These are phyloP conservation scores for Oryza brachyantha DNA, from an alignment of 176 grass and related monocot species.

Conservation along the genomic window DNA sequence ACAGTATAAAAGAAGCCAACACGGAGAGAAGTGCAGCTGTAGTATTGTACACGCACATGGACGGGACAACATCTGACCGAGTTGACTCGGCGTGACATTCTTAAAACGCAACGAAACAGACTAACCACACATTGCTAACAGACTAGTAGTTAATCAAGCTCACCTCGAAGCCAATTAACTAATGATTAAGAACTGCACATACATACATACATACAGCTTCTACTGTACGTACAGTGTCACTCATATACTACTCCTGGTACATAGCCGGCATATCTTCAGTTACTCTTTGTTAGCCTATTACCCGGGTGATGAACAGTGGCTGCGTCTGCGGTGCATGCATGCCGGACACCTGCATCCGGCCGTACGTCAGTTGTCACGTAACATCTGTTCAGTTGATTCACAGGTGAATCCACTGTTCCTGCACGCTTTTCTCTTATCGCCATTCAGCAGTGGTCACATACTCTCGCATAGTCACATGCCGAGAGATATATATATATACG, in stretches of 20 bases:
- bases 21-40: not conserved
- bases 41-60: not conserved
- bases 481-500: not conserved
- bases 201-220: not conserved
- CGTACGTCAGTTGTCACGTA: not conserved
- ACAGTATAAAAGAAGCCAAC: constrained; percentile 1
- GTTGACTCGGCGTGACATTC: constrained; percentile 25
- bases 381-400: not conserved
- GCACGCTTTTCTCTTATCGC: not conserved
- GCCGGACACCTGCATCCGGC: constrained; percentile 2
- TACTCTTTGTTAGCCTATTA: not conserved
- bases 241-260: not conserved
- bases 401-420: constrained; percentile 6
- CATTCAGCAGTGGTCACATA: not conserved
- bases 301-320: not conserved
- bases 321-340: not conserved
- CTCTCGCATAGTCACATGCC: not conserved
- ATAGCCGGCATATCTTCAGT: not conserved
- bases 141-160: not conserved
- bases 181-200: constrained; percentile 8
- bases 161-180: not conserved
- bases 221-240: not conserved
- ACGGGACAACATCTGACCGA: constrained; percentile 15
- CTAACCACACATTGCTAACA: not conserved
- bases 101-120: not conserved